phyloP scores from a whole-genome alignment of 805 yeast species.

The Yarrowia osloensis region DNA sequence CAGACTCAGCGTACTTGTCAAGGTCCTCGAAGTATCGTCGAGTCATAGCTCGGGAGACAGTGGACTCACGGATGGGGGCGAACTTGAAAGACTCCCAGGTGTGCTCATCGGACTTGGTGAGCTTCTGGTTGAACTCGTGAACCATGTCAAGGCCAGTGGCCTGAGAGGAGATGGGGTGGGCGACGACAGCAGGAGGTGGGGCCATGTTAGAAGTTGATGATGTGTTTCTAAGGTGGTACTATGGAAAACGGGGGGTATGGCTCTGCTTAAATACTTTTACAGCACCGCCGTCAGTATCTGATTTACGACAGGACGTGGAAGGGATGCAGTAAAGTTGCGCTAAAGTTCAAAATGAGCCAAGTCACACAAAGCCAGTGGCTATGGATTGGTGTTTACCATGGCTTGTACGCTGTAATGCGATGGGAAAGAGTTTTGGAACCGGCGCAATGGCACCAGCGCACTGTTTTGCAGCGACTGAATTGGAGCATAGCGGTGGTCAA shows the following conservation, averaged over 20 bases:
- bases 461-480: no score
- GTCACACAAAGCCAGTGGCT: not conserved
- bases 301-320: conserved; percentile 1
- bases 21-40: conserved; percentile 69
- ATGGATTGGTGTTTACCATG: not conserved
- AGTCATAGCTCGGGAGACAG: conserved; percentile 81
- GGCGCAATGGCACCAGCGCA: not conserved
- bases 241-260: not conserved
- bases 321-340: not conserved
- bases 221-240: not conserved
- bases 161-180: conserved; percentile 18
- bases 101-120: conserved; percentile 31
- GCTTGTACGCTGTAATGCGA: not conserved
- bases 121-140: conserved; percentile 26
- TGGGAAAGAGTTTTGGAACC: not conserved
- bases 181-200: conserved; percentile 22
- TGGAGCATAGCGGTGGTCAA: no score
- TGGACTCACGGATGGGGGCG: conserved; percentile 73
- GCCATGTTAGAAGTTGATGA: not conserved
- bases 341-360: not conserved
- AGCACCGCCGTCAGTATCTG: not conserved
- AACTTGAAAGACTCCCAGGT: conserved; percentile 72
- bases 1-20: conserved; percentile 73
- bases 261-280: not conserved
- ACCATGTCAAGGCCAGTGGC: conserved; percentile 25